A percentile compares a stretch with the other conserved stretches of the same genome.
These are phyloP conservation scores for Rhodotorula sp. DNA, from an alignment of 1,284 basidiomycete species.

Conservation along the genomic window DNA sequence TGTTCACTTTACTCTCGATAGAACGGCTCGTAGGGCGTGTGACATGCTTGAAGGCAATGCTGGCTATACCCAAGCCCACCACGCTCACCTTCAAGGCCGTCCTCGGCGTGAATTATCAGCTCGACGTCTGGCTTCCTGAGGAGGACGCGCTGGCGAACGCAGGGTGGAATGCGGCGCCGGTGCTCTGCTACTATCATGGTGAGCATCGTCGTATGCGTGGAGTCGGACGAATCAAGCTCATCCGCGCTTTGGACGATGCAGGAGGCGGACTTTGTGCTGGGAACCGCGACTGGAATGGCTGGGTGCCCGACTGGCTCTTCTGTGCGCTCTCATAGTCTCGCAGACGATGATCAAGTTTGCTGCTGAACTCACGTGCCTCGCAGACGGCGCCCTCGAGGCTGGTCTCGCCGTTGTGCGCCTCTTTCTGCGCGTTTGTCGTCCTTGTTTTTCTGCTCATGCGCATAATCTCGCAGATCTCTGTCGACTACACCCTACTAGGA, in stretches of 20 bases:
- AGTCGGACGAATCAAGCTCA: neutral
- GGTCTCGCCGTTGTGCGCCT: slow-evolving; percentile 1
- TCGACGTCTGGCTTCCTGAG: slow-evolving; percentile 1
- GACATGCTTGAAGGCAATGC: neutral
- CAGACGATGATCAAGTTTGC: fast-evolving
- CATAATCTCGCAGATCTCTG: neutral
- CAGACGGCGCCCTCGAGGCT: slow-evolving; percentile 1
- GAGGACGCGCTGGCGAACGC: neutral
- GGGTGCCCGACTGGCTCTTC: slow-evolving; percentile 2
- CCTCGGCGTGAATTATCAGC: neutral
- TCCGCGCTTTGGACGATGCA: neutral
- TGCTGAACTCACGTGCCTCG: neutral
- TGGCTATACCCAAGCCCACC: too few species aligned
- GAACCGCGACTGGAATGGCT: slow-evolving; percentile 1
- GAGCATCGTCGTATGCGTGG: neutral
- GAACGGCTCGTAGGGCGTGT: neutral
- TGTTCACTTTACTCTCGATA: neutral
- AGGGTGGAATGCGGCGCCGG: neutral
- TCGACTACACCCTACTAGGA: slow-evolving; percentile 17
- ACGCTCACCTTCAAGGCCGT: slow-evolving; percentile 5
- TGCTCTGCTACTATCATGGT: slow-evolving; percentile 12
- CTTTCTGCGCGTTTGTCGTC: too few species aligned
- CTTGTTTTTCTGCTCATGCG: neutral
- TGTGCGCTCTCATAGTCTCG: neutral
- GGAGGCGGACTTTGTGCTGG: slow-evolving; percentile 7